phyloP scores from a whole-genome alignment of 2,329 filamentous ascomycete species.

The Blastomyces parvus region DNA sequence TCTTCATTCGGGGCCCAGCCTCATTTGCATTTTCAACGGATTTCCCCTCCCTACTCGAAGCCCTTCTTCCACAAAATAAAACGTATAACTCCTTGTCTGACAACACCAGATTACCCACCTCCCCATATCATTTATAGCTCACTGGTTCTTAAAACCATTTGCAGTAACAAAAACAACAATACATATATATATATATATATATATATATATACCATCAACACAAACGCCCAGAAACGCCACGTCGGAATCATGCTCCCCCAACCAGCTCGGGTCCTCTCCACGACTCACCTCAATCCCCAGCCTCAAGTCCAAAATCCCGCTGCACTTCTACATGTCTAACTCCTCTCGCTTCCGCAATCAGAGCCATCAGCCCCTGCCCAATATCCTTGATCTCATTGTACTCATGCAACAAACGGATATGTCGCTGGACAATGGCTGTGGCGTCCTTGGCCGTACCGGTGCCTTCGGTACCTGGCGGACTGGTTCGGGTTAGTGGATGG shows the following conservation, averaged over 20 bases:
- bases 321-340: constrained; percentile 41
- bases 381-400: constrained; percentile 66
- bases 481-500: constrained; percentile 10
- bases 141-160: not conserved
- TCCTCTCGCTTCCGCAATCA: constrained; percentile 57
- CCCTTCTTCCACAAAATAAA: not conserved
- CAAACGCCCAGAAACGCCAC: not conserved
- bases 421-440: constrained; percentile 47
- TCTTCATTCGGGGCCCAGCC: not conserved
- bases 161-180: not conserved
- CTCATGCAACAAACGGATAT: constrained; percentile 56
- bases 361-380: constrained; percentile 54
- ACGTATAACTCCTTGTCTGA: not conserved
- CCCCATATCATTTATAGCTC: not conserved
- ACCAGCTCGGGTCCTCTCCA: not conserved
- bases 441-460: constrained; percentile 29
- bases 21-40: not conserved
- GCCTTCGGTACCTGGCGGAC: constrained; percentile 7
- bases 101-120: not conserved
- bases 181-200: not conserved
- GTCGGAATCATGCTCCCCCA: too few relatives aligned
- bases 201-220: not conserved
- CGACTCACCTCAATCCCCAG: constrained; percentile 26
- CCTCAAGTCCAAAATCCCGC: constrained; percentile 31
- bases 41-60: not conserved